Base-by-base conservation (phyloP, 2,329 filamentous ascomycete genomes). In the Diaporthe sp. region DNA sequence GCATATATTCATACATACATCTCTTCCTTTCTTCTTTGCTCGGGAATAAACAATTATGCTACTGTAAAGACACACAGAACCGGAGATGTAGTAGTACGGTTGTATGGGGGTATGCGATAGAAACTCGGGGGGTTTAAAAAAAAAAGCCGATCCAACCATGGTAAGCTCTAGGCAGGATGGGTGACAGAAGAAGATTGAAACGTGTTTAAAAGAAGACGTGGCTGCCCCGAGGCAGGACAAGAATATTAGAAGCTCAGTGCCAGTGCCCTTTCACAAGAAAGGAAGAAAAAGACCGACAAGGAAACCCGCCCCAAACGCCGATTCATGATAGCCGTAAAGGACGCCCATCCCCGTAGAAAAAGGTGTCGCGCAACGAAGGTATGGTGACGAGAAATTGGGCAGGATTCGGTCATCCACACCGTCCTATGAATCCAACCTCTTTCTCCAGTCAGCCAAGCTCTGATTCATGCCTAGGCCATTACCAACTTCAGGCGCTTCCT, bases 361-460 rank as follows among this genome's bases (percentile, higher is more conserved):
- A n/a, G 37, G 37, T 61, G 31, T 34, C 44, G 60, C 13, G 42
- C 31, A 65, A 39, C 42, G 47, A n/a, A n/a, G 65, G 34, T 22
- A 44, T 37, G 47, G n/a, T 47, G 47, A 51, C 10, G 28, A 44
- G 47, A 44, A 17, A 49, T 34, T 55, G 28, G 15, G 60, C 13
- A 61, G 9, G 22, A 20, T 37, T 55, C 44, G 71, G 68, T 57
- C 60, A 49, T 75, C 58, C 72, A 76, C 78, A 76, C 89, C 88
- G 77, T 90, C 89, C 72, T 60, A 76, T 51, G 75, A 75, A 83
- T 96, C 94, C 73, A 97, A 88, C 80, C 93, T 89, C 84, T 94
- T 94, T 79, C 94, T 89, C 95, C 95, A 97, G 82, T 94, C 94
- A 15, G 93, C 92, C 58, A 97, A 85, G 80, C 92, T 95, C 82